Conservation (phyloP, 352 stramenopile genomes). For the Hyaloperonospora arabidopsidis region DNA sequence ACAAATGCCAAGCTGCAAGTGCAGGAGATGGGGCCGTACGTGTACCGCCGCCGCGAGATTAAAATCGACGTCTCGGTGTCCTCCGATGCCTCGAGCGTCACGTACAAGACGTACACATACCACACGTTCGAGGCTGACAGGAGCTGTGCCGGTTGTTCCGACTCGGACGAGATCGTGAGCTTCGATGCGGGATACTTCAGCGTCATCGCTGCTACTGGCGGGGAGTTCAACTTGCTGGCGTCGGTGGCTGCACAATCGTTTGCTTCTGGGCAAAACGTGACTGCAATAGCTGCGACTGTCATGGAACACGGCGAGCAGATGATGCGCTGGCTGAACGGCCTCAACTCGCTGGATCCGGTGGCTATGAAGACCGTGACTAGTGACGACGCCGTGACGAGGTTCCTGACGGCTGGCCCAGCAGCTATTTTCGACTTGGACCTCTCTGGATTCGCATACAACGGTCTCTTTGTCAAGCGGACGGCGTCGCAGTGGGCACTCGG, state of each 20-base stretch:
- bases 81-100: slow-evolving; percentile 44
- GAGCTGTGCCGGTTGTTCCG: slow-evolving; percentile 51
- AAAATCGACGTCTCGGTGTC: slow-evolving; percentile 54
- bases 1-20: slow-evolving; percentile 49
- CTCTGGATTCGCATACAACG: slow-evolving; percentile 67
- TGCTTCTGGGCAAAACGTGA: slow-evolving; percentile 16
- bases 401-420: slow-evolving; percentile 24
- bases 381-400: slow-evolving; percentile 35
- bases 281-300: slow-evolving; percentile 24
- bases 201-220: slow-evolving; percentile 50
- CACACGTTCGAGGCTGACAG: slow-evolving; percentile 42
- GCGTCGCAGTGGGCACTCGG: slow-evolving; percentile 60
- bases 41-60: slow-evolving; percentile 56
- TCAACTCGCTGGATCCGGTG: slow-evolving; percentile 63
- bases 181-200: slow-evolving; percentile 66
- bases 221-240: slow-evolving; percentile 49
- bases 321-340: slow-evolving; percentile 67
- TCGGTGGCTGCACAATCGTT: slow-evolving; percentile 43
- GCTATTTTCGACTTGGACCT: slow-evolving; percentile 41
- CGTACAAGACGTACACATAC: slow-evolving; percentile 76
- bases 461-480: slow-evolving; percentile 49
- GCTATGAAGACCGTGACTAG: slow-evolving; percentile 53
- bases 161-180: slow-evolving; percentile 47
- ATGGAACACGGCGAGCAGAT: slow-evolving; percentile 41
- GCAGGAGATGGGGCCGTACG: slow-evolving; percentile 60